Conservation (phyloP, 2,329 filamentous ascomycete genomes). For the Fusarium robinianum region DNA sequence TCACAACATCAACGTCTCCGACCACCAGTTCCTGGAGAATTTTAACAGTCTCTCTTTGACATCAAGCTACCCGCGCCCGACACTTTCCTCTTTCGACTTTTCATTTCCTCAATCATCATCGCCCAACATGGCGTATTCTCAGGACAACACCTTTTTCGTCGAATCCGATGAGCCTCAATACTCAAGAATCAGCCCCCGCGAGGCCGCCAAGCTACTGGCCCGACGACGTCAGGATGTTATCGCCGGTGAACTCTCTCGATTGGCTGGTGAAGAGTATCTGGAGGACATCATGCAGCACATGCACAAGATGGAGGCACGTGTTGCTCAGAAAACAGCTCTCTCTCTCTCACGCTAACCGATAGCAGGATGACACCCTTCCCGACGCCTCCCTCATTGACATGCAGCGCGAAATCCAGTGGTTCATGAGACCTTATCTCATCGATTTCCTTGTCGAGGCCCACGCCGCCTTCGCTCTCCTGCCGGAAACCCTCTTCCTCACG, state of each 20-base stretch:
- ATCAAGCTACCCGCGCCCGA: conserved; percentile 20
- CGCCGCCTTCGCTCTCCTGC: conserved; percentile 88
- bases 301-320: conserved; percentile 88
- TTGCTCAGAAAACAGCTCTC: conserved; percentile 5
- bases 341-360: conserved; percentile 32
- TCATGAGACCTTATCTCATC: conserved; percentile 97
- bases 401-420: conserved; percentile 99
- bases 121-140: conserved; percentile 53
- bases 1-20: conserved; percentile 48
- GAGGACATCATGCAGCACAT: conserved; percentile 95
- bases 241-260: conserved; percentile 82
- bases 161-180: conserved; percentile 57
- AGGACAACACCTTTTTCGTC: conserved; percentile 58
- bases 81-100: not conserved
- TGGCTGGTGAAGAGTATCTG: conserved; percentile 87
- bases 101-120: conserved; percentile 5
- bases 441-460: conserved; percentile 98
- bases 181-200: conserved; percentile 69
- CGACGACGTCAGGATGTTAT: conserved; percentile 86
- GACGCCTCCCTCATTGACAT: conserved; percentile 99
- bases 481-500: conserved; percentile 93
- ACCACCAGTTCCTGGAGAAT: conserved; percentile 58
- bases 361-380: conserved; percentile 78
- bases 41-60: conserved; percentile 53
- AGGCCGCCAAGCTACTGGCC: conserved; percentile 77